Percentiles rank a stretch among this genome's conserved stretches.
Conservation (phyloP, 2,329 filamentous ascomycete genomes). For the Fusarium concolor region DNA sequence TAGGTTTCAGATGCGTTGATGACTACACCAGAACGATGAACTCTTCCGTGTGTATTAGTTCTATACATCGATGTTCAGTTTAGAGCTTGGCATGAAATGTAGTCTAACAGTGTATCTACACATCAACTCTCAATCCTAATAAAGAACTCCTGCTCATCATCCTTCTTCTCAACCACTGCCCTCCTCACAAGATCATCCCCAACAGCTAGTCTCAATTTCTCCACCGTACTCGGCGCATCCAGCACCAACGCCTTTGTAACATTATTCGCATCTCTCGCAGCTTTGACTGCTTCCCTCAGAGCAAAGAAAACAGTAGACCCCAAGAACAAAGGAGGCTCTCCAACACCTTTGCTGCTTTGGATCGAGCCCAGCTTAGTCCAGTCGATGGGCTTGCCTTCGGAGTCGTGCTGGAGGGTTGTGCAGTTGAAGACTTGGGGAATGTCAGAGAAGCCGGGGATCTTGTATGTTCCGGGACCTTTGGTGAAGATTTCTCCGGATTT, state of each 20-base stretch:
- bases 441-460: not conserved
- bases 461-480: constrained; percentile 7
- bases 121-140: not conserved
- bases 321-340: not conserved
- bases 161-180: not conserved
- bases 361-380: not conserved
- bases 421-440: not conserved
- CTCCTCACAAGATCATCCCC: not conserved
- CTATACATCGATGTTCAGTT: no score
- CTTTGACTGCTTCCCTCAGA: not conserved
- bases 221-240: not conserved
- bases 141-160: constrained; percentile 2
- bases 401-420: not conserved
- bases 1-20: no score
- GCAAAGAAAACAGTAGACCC: not conserved
- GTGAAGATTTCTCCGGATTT: constrained; percentile 2
- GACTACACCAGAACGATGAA: no score
- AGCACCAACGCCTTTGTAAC: not conserved
- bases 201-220: constrained; percentile 2
- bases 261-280: not conserved
- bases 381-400: not conserved
- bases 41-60: no score
- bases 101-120: no score
- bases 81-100: no score
- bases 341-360: not conserved